Percentiles rank a stretch among this genome's conserved stretches.
phyloP scores from a whole-genome alignment of 1,284 basidiomycete species.

The Ceratobasidium sp. region DNA sequence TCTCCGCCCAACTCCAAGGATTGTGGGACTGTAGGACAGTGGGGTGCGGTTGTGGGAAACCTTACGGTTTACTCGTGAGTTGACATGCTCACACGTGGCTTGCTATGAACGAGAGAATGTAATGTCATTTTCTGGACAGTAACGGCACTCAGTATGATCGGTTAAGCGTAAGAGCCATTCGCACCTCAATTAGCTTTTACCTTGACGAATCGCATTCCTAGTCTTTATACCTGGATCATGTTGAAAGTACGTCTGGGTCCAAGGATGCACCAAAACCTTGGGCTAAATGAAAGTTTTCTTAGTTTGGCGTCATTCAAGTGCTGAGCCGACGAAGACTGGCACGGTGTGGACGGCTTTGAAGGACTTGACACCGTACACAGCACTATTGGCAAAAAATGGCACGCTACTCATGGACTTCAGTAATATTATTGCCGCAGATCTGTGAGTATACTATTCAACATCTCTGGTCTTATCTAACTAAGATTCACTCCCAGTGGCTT shows the following conservation, averaged over 20 bases:
- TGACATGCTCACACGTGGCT: background rate
- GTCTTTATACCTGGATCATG: constrained; percentile 42
- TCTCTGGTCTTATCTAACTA: background rate
- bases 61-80: constrained; percentile 40
- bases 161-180: constrained; percentile 35
- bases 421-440: constrained; percentile 38
- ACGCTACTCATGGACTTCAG: constrained; percentile 43
- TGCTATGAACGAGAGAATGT: background rate
- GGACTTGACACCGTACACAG: constrained; percentile 46
- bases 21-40: constrained; percentile 35
- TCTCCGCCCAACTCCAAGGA: constrained; percentile 18
- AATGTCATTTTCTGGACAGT: background rate
- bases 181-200: background rate
- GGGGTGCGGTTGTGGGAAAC: constrained; percentile 40
- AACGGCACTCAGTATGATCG: constrained; percentile 48
- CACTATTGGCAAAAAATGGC: constrained; percentile 43
- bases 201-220: background rate
- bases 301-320: constrained; percentile 49
- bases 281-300: background rate
- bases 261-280: background rate
- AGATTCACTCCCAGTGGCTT: constrained; percentile 22
- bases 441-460: constrained; percentile 9
- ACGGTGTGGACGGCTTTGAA: constrained; percentile 47
- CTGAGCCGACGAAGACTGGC: constrained; percentile 47
- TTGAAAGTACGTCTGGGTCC: constrained; percentile 38